Evolutionary conservation across 2,329 filamentous ascomycete species (phyloP).

Genomic region (Penicillium sp.): DNA sequence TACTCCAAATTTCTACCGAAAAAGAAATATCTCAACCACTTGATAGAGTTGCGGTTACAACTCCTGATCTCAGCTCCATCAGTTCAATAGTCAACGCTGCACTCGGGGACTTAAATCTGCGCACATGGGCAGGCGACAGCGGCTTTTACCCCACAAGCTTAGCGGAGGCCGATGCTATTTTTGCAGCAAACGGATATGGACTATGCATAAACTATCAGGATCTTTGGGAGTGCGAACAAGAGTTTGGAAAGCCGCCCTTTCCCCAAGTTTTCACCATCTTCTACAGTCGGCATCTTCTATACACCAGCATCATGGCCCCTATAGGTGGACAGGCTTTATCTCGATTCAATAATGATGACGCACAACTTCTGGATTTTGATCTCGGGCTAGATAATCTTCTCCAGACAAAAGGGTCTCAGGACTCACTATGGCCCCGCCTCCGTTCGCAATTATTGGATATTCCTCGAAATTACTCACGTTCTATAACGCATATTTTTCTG

Average conservation of each 20-base stretch:
- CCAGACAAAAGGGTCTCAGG: constrained; percentile 1
- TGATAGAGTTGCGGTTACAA: constrained; percentile 10
- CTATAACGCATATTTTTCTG: constrained; percentile 9
- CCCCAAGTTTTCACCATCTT: constrained; percentile 1
- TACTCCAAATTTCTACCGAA: constrained; percentile 8
- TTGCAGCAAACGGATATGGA: constrained; percentile 8
- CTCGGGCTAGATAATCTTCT: constrained; percentile 11
- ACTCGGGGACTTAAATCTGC: constrained; percentile 6
- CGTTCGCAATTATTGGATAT: constrained; percentile 6
- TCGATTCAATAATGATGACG: constrained; percentile 1
- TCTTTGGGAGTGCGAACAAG: constrained; percentile 5
- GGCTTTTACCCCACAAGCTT: constrained; percentile 4
- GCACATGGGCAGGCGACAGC: constrained; percentile 8
- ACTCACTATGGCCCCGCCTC: constrained; percentile 3
- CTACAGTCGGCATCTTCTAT: constrained; percentile 9
- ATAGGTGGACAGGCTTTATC: constrained; percentile 2
- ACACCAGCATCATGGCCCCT: constrained; percentile 7
- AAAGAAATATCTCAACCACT: constrained; percentile 5
- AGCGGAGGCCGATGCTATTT: constrained; percentile 10
- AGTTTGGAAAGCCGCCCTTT: not conserved
- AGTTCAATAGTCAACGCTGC: constrained; percentile 6
- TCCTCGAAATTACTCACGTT: not conserved
- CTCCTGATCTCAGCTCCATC: constrained; percentile 6
- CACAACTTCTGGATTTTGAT: constrained; percentile 6
- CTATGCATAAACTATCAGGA: constrained; percentile 9